Percentiles rank a stretch among this genome's conserved stretches.
Conservation (phyloP, 192 early-diverging fungal genomes). For the Pilobolus umbonatus region DNA sequence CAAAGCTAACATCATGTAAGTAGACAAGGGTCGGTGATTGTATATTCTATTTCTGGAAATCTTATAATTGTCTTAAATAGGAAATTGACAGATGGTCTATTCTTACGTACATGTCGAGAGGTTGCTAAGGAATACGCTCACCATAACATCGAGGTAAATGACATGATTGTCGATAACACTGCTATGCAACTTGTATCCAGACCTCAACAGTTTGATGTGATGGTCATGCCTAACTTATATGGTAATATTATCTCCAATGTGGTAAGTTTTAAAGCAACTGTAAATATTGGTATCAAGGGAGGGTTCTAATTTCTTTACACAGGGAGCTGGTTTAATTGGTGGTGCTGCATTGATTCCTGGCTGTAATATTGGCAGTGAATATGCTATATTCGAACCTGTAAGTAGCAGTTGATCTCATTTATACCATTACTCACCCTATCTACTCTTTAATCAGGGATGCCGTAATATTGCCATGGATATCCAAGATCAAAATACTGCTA, state of each 20-base stretch:
- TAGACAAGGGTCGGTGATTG: background rate
- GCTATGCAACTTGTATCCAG: constrained; percentile 97
- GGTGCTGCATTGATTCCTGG: constrained; percentile 96
- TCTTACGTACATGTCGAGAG: constrained; percentile 91
- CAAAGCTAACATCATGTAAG: constrained; percentile 99
- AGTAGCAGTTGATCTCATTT: constrained; percentile 8
- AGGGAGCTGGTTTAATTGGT: constrained; percentile 93
- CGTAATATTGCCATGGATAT: constrained; percentile 97
- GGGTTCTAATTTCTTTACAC: too few species aligned
- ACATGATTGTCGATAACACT: constrained; percentile 99
- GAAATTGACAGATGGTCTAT: constrained; percentile 97
- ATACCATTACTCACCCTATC: background rate
- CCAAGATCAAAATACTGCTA: constrained; percentile 89
- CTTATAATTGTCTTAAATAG: constrained; percentile 27
- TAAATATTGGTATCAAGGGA: too few species aligned
- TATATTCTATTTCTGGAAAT: background rate
- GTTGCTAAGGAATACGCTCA: constrained; percentile 88
- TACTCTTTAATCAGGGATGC: constrained; percentile 55
- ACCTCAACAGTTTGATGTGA: constrained; percentile 97
- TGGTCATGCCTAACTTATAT: constrained; percentile 99
- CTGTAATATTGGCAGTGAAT: constrained; percentile 95
- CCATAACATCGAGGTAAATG: constrained; percentile 85
- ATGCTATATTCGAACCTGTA: constrained; percentile 94
- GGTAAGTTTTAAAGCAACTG: too few species aligned
- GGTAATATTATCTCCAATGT: constrained; percentile 98